Conservation (phyloP, 2,329 filamentous ascomycete genomes). For the Stachybotrys elegans region DNA sequence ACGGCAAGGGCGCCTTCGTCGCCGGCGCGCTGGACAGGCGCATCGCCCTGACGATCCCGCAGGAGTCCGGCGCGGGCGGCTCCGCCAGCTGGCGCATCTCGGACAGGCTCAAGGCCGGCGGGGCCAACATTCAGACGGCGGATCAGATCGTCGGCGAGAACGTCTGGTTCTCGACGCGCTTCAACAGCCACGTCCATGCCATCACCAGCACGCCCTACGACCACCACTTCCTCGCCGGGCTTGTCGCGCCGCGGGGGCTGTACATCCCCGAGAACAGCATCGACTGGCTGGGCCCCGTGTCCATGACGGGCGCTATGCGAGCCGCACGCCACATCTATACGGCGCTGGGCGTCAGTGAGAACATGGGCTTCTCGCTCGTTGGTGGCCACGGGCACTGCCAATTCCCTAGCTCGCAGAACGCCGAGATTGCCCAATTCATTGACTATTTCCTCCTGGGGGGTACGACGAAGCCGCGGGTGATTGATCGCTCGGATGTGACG, state of each 20-base stretch:
- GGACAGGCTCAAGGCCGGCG: conserved; percentile 42
- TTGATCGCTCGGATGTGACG: too few species aligned
- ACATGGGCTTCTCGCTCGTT: conserved; percentile 44
- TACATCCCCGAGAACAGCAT: conserved; percentile 46
- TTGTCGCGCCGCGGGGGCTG: conserved; percentile 44
- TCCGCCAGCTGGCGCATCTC: conserved; percentile 57
- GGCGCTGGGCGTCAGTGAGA: conserved; percentile 38
- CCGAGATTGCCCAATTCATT: conserved; percentile 43
- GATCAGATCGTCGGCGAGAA: conserved; percentile 55
- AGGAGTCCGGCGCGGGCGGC: conserved; percentile 58
- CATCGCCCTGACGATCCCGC: conserved; percentile 56
- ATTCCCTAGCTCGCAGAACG: conserved; percentile 38
- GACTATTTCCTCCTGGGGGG: conserved; percentile 41
- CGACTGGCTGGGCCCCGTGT: conserved; percentile 45
- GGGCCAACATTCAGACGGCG: conserved; percentile 57
- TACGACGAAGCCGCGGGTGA: too few species aligned
- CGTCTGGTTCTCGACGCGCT: conserved; percentile 46
- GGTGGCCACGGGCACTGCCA: conserved; percentile 44
- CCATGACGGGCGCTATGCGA: conserved; percentile 45
- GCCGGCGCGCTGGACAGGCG: conserved; percentile 53
- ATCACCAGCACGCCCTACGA: conserved; percentile 41
- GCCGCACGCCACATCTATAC: conserved; percentile 40
- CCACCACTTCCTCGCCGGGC: conserved; percentile 46
- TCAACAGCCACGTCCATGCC: conserved; percentile 15
- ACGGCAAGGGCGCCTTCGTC: conserved; percentile 60